Evolutionary conservation across 2,329 filamentous ascomycete species (phyloP).

Genomic region (Dactylella cylindrospora): DNA sequence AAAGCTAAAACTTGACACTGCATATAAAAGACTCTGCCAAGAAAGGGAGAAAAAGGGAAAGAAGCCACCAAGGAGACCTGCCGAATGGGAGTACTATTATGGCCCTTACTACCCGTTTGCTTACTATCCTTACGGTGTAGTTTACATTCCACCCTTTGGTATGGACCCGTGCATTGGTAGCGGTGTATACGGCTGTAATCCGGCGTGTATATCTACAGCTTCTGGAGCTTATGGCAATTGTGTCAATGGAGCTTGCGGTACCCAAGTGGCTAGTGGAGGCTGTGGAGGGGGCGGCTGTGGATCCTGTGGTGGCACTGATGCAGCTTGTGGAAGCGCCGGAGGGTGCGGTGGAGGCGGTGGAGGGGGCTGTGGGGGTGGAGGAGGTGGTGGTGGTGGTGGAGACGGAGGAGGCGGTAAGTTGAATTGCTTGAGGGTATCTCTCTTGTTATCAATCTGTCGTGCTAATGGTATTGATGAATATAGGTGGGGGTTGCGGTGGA

Average conservation of each 20-base stretch:
- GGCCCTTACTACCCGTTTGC: constrained; percentile 35
- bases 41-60: constrained; percentile 41
- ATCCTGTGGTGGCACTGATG: constrained; percentile 15
- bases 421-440: not conserved
- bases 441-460: too few relatives aligned
- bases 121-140: constrained; percentile 38
- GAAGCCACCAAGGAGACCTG: constrained; percentile 26
- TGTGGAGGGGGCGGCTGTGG: constrained; percentile 32
- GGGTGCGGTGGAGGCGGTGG: constrained; percentile 22
- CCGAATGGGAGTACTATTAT: constrained; percentile 33
- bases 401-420: too few relatives aligned
- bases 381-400: constrained; percentile 20
- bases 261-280: constrained; percentile 16
- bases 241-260: constrained; percentile 31
- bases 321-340: constrained; percentile 23
- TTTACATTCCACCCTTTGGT: constrained; percentile 38
- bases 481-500: not conserved
- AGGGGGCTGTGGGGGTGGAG: constrained; percentile 18
- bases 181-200: constrained; percentile 38
- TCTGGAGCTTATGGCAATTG: constrained; percentile 29
- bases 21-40: constrained; percentile 27
- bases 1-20: constrained; percentile 20
- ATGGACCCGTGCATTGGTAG: constrained; percentile 42
- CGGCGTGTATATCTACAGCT: constrained; percentile 17
- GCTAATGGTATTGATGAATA: not conserved